A percentile compares a stretch with the other conserved stretches of the same genome.
Conservation (phyloP, 805 yeast genomes). For the Yarrowia divulgata region DNA sequence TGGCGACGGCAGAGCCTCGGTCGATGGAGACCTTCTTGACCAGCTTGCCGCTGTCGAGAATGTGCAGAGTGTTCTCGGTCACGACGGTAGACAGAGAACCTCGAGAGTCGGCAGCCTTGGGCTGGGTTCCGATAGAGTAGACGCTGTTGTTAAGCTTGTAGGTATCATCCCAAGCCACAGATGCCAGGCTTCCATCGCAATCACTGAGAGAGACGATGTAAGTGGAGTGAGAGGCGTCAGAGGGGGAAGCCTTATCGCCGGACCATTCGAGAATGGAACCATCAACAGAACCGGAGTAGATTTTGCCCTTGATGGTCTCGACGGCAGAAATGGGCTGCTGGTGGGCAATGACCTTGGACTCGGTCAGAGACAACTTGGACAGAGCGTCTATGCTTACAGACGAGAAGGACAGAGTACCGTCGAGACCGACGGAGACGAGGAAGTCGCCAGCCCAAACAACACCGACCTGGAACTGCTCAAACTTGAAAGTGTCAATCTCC, state of each 20-base stretch:
- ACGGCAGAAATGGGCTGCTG: conserved; percentile 80
- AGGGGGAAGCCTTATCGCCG: conserved; percentile 11
- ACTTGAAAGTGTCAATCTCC: conserved; percentile 17
- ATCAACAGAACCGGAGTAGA: conserved; percentile 80
- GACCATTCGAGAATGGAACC: conserved; percentile 74
- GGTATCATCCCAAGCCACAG: conserved; percentile 92
- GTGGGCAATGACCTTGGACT: conserved; percentile 65
- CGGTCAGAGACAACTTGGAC: conserved; percentile 40
- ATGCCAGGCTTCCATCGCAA: conserved; percentile 51
- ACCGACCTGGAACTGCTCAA: conserved; percentile 71
- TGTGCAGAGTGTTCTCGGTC: conserved; percentile 54
- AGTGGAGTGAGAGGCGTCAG: conserved; percentile 62
- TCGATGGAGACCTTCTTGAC: conserved; percentile 50
- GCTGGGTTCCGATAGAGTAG: conserved; percentile 57
- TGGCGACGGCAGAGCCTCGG: conserved; percentile 57
- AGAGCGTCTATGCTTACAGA: conserved; percentile 46
- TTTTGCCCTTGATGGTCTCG: conserved; percentile 43
- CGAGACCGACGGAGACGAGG: conserved; percentile 69
- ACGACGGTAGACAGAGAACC: conserved; percentile 55
- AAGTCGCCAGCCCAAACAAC: conserved; percentile 68
- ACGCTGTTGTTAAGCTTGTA: conserved; percentile 54
- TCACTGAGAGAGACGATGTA: conserved; percentile 57
- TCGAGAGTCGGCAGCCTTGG: conserved; percentile 55
- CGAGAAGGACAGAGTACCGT: conserved; percentile 75
- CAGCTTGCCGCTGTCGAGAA: conserved; percentile 49